Percentiles rank a stretch among this genome's conserved stretches.
Evolutionary conservation across 2,329 filamentous ascomycete species (phyloP).

Genomic region (Proliferodiscus dingleyae): DNA sequence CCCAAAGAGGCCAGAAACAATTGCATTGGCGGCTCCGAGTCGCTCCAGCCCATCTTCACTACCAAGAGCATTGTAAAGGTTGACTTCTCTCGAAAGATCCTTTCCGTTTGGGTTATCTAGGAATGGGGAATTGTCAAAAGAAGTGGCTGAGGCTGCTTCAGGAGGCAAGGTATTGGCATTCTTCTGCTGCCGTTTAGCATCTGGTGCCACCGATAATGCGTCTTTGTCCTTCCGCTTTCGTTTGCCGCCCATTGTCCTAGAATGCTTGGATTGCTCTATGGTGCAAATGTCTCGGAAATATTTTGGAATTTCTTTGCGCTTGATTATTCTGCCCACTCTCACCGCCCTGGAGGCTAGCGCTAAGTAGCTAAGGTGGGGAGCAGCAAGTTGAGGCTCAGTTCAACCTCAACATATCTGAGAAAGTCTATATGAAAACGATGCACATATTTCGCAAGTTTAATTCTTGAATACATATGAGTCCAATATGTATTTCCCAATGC

Average conservation of each 20-base stretch:
- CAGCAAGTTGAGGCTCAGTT: no score
- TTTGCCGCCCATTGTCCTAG: slow-evolving; percentile 37
- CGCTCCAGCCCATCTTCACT: slow-evolving; percentile 54
- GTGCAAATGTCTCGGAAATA: neutral
- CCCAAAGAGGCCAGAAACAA: slow-evolving; percentile 51
- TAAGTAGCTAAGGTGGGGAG: no score
- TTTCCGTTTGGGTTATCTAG: slow-evolving; percentile 46
- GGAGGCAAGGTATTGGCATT: slow-evolving; percentile 4
- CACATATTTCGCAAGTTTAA: no score
- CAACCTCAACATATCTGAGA: no score
- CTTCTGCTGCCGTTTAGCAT: slow-evolving; percentile 27
- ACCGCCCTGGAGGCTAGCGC: neutral
- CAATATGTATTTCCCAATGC: no score
- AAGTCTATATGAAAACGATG: no score
- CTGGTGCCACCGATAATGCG: slow-evolving; percentile 13
- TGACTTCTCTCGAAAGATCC: slow-evolving; percentile 53
- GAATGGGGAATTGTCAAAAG: slow-evolving; percentile 38
- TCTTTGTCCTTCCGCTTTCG: slow-evolving; percentile 36
- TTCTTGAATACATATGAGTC: no score
- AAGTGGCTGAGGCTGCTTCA: slow-evolving; percentile 6
- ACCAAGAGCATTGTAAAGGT: slow-evolving; percentile 56
- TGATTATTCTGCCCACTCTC: neutral
- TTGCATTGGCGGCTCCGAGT: slow-evolving; percentile 53
- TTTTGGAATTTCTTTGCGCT: neutral
- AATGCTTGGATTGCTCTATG: neutral